phyloP scores from a whole-genome alignment of 805 yeast genomes.

The Candida dendrica region DNA sequence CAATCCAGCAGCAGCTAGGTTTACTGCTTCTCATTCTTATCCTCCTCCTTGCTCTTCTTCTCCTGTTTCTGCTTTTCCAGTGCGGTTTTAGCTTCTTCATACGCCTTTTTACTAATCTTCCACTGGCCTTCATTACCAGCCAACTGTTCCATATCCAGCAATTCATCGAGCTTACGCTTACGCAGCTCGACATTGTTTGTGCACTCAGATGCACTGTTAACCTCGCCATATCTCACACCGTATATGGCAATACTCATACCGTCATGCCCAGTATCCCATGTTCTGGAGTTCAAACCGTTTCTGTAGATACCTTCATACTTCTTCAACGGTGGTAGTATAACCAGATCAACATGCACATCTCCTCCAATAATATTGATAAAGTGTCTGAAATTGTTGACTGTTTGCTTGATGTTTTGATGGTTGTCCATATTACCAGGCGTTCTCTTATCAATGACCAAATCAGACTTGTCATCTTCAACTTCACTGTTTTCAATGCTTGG shows the following conservation, averaged over 20 bases:
- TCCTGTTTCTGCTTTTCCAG: constrained; percentile 7
- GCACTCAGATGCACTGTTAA: constrained; percentile 18
- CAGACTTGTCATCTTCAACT: constrained; percentile 11
- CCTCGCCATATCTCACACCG: constrained; percentile 25
- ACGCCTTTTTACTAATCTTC: constrained; percentile 16
- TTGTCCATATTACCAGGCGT: constrained; percentile 37
- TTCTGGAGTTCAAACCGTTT: constrained; percentile 65
- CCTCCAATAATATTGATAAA: constrained; percentile 22
- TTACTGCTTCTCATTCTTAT: too few relatives aligned
- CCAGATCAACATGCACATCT: constrained; percentile 26
- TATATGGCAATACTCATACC: constrained; percentile 70
- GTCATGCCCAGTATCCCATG: constrained; percentile 69
- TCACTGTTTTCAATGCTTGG: constrained; percentile 24
- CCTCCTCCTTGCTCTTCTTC: neutral
- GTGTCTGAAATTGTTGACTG: constrained; percentile 18
- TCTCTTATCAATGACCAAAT: constrained; percentile 12
- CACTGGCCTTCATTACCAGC: constrained; percentile 6
- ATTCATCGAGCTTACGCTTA: constrained; percentile 17
- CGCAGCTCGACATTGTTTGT: constrained; percentile 8
- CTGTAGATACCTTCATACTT: constrained; percentile 58
- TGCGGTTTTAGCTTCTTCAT: constrained; percentile 12
- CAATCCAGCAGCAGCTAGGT: too few relatives aligned
- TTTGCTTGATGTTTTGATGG: constrained; percentile 21
- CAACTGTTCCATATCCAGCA: constrained; percentile 5
- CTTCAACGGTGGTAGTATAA: constrained; percentile 64